phyloP scores from a whole-genome alignment of 2,329 filamentous ascomycete species.

The Pestalotiopsis sp. region DNA sequence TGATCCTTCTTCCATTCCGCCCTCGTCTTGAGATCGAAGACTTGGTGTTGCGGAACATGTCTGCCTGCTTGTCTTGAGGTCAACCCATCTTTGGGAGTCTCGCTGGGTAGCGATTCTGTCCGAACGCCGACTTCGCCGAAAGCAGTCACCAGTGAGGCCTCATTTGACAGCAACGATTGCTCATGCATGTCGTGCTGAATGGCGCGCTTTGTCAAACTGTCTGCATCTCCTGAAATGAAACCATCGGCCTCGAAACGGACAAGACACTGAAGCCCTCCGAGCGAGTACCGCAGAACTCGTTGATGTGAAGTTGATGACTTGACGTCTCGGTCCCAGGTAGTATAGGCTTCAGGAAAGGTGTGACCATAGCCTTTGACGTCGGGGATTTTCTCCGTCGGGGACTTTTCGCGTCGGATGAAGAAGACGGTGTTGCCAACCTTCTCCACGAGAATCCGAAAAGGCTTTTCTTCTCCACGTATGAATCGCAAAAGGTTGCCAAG shows the following conservation, averaged over 20 bases:
- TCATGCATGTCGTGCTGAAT: neutral
- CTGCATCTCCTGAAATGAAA: constrained; percentile 37
- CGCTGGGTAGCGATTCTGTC: too few species aligned
- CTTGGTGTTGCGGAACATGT: constrained; percentile 29
- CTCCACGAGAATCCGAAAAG: constrained; percentile 64
- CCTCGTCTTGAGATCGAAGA: constrained; percentile 51
- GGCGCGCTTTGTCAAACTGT: neutral
- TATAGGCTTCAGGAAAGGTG: constrained; percentile 68
- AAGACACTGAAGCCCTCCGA: constrained; percentile 54
- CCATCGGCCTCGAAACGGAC: constrained; percentile 64
- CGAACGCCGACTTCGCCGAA: neutral
- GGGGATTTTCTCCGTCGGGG: constrained; percentile 57
- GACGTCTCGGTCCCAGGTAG: constrained; percentile 60
- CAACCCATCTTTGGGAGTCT: neutral
- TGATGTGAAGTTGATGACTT: constrained; percentile 63
- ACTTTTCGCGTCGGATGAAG: constrained; percentile 64
- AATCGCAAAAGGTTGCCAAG: constrained; percentile 65
- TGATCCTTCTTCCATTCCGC: constrained; percentile 25
- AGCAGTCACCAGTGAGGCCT: neutral
- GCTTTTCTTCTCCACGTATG: constrained; percentile 41
- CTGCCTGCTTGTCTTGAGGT: constrained; percentile 25
- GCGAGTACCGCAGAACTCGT: constrained; percentile 59
- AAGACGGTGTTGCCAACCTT: constrained; percentile 60
- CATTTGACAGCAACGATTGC: neutral
- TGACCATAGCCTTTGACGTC: constrained; percentile 66